These are phyloP conservation scores for Corylus heterophylla DNA, from an alignment of 306 rosid species.

Conservation along the genomic window DNA sequence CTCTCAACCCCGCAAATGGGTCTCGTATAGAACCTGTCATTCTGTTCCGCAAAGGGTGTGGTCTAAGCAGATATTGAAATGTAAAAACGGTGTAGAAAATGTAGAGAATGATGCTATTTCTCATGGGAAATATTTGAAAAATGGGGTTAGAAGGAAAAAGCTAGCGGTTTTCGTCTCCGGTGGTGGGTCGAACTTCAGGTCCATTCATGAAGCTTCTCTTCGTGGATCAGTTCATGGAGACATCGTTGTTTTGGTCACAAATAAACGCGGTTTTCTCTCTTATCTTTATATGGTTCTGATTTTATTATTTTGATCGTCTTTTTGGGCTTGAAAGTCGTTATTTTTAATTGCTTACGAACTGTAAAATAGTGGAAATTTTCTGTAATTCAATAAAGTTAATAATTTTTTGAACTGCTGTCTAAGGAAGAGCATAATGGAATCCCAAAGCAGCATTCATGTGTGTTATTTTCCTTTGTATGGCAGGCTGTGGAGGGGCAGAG, in stretches of 20 bases:
- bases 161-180: slow-evolving; percentile 87
- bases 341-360: neutral
- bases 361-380: neutral
- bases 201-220: slow-evolving; percentile 67
- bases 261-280: slow-evolving; percentile 49
- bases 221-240: slow-evolving; percentile 68
- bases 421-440: neutral
- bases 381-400: neutral
- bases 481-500: slow-evolving; percentile 83
- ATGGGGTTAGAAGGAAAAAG: slow-evolving; percentile 50
- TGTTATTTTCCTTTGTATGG: neutral
- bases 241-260: slow-evolving; percentile 65
- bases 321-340: neutral
- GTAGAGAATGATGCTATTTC: slow-evolving; percentile 1
- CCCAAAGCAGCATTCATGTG: neutral
- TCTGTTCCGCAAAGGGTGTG: slow-evolving; percentile 20
- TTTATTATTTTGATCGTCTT: neutral
- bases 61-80: slow-evolving; percentile 24
- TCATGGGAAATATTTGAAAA: slow-evolving; percentile 15
- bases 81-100: slow-evolving; percentile 30
- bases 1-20: slow-evolving; percentile 30
- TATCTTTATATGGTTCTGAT: neutral
- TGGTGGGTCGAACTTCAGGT: slow-evolving; percentile 86
- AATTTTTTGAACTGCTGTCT: neutral
- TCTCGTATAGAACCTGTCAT: slow-evolving; percentile 20